phyloP scores from a whole-genome alignment of 2,329 filamentous ascomycete genomes.

The Alternaria infectoria region DNA sequence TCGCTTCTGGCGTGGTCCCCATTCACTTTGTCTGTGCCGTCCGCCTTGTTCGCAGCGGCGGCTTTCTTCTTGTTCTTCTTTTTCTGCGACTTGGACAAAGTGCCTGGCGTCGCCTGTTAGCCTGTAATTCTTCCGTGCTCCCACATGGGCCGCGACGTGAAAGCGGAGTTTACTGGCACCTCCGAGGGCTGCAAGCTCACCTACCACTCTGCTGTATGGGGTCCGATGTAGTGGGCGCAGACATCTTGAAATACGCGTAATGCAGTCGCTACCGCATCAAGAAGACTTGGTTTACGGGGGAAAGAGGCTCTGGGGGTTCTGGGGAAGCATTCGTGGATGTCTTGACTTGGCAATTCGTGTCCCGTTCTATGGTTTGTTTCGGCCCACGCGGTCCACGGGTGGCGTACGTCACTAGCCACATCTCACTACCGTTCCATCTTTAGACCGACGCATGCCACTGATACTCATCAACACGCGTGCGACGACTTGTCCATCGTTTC shows the following conservation, averaged over 20 bases:
- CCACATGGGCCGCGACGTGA: neutral
- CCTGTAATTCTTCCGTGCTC: neutral
- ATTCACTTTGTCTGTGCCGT: constrained; percentile 36
- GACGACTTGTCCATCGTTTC: neutral
- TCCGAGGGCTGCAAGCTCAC: constrained; percentile 36
- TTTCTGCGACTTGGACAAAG: constrained; percentile 47
- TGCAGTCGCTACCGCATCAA: constrained; percentile 15
- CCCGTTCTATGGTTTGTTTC: constrained; percentile 40
- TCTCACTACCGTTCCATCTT: neutral
- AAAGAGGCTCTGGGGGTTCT: constrained; percentile 11
- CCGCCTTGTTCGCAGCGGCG: constrained; percentile 28
- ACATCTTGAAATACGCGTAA: constrained; percentile 33
- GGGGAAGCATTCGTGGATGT: constrained; percentile 34
- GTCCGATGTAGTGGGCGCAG: constrained; percentile 33
- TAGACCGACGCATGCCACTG: neutral
- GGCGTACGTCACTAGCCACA: constrained; percentile 36
- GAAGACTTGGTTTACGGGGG: neutral
- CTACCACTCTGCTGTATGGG: constrained; percentile 45
- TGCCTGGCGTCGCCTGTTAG: constrained; percentile 33
- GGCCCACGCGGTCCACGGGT: constrained; percentile 27
- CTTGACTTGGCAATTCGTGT: constrained; percentile 47
- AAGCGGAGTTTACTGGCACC: constrained; percentile 16
- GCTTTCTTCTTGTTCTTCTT: constrained; percentile 51
- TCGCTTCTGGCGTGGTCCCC: constrained; percentile 30
- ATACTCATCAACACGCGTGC: neutral